These are phyloP conservation scores for Macadamia tetraphylla DNA, from an alignment of 164 flowering plant genomes.

Conservation along the genomic window DNA sequence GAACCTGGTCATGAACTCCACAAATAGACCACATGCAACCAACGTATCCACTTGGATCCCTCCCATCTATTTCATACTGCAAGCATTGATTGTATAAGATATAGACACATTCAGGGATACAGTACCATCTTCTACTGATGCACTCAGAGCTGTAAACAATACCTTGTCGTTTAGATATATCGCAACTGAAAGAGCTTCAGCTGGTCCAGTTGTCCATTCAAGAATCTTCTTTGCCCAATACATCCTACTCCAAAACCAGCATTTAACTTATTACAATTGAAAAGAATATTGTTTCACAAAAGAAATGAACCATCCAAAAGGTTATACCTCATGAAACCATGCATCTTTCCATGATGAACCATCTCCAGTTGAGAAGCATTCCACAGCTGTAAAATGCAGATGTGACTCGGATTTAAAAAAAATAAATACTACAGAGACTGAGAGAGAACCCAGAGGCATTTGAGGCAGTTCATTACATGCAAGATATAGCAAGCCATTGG, in stretches of 20 bases:
- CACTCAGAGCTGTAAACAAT: not conserved
- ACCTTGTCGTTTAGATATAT: constrained; percentile 93
- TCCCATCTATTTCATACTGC: constrained; percentile 94
- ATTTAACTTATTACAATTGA: not conserved
- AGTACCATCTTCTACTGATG: not conserved
- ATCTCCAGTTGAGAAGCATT: constrained; percentile 95
- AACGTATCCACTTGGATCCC: constrained; percentile 93
- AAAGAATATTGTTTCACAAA: not conserved
- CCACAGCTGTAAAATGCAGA: constrained; percentile 69
- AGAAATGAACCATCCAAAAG: constrained; percentile 1
- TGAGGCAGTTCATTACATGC: too few species aligned
- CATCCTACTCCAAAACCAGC: constrained; percentile 51
- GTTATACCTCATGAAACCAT: constrained; percentile 86
- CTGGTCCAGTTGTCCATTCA: constrained; percentile 90
- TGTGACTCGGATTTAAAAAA: too few species aligned
- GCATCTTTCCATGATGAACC: constrained; percentile 95
- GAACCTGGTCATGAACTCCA: constrained; percentile 94
- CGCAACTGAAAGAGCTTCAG: constrained; percentile 77
- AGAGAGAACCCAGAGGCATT: too few species aligned
- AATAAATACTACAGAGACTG: too few species aligned
- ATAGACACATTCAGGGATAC: too few species aligned
- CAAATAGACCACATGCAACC: constrained; percentile 99
- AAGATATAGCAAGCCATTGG: too few species aligned
- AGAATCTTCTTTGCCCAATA: constrained; percentile 99
- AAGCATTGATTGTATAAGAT: not conserved